Base-by-base conservation (phyloP, 331 rosid genomes). In the Malus hybrid region DNA sequence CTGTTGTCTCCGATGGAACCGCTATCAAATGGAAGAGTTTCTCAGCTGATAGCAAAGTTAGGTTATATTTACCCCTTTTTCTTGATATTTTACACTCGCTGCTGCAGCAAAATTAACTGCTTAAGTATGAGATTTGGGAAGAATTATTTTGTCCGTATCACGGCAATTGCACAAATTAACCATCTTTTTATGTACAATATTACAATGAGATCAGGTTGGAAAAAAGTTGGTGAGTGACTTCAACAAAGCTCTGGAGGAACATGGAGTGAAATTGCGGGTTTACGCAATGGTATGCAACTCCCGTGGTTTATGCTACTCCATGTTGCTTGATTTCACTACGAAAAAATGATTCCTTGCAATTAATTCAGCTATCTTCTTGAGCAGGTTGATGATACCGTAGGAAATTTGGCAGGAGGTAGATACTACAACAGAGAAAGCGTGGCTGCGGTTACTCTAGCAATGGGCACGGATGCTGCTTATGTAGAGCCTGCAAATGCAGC, bases 321-420 rank as follows among this genome's bases (percentile, higher is more conserved):
- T 5, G 6, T 20, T 58, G 64, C 30, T 6, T 58, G 32, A 34
- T n/a, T 71, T 32, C n/a, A 20, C 14, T 71, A 19, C 33, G 7
- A 33, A 30, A 63, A 28, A 6, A 22, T 20, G 33, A 70, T 7
- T 50, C 44, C 6, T 4, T 28, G 30, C 77, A 46, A 55, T 62
- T 75, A 24, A 71, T 22, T 67, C 57, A 24, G 66, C 33, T 36
- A 36, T 69, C 57, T 33, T 72, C n/a, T 7, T 75, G 66, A 57
- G 58, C 77, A 91, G 93, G 97, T 91, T 68, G 91, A 91, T 81
- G 94, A 86, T 19, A 78, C 90, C 4, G 71, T 91, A 30, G 97
- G 97, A 48, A 75, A 86, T 55, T 84, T 91, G 82, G 92, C 92
- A 5, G 91, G 97, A 78, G 94, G 94, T 66, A 87, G 94, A 81